Base-by-base conservation (phyloP, 805 yeast genomes). In the Saccharomycopsis sp. region DNA sequence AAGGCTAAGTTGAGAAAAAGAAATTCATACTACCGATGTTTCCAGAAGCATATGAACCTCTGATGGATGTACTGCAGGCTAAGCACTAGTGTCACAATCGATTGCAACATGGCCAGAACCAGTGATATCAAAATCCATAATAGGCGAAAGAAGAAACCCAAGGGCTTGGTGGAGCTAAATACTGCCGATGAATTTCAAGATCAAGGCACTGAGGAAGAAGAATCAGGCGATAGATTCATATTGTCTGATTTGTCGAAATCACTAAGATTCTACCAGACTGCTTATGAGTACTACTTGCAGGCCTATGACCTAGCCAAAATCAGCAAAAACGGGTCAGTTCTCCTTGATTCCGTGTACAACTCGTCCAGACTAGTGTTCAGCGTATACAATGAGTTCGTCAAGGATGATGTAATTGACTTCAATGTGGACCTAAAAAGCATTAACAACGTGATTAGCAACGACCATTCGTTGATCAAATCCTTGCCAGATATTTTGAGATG, bases 161-260 rank as follows among this genome's bases (percentile, higher is more conserved):
- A 47, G 50, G 37, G 48, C 29, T 12, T 34, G 52, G 50, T 20
- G 2, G 65, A 64, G 9, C 78, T 78, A 3, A 67, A 70, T 3
- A 75, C 82, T 0, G 74, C 79, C 0, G 81, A 79, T 34, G 89
- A 83, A 2, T 77, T 65, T 55, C 73, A 84, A n/a, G 82, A 79
- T 34, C 71, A 71, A 54, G 92, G 83, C 0, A 74, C 83, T 0
- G 73, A 72, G 9, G 83, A 81, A 57, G 92, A 86, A 65, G 91
- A 86, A 59, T 77, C 81, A n/a, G 92, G 89, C 0, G 91, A 86
- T 65, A 68, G 91, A 52, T 87, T 91, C 90, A 67, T 81, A 3
- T 73, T 81, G 1, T 81, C 89, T 0, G 91, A 86, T 63, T 66
- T 84, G 3, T 71, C 86, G 9, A 86, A 87, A 62, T 79, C 84